These are phyloP conservation scores for Trichosporon asahii DNA, from an alignment of 1,284 basidiomycete genomes.

Conservation along the genomic window DNA sequence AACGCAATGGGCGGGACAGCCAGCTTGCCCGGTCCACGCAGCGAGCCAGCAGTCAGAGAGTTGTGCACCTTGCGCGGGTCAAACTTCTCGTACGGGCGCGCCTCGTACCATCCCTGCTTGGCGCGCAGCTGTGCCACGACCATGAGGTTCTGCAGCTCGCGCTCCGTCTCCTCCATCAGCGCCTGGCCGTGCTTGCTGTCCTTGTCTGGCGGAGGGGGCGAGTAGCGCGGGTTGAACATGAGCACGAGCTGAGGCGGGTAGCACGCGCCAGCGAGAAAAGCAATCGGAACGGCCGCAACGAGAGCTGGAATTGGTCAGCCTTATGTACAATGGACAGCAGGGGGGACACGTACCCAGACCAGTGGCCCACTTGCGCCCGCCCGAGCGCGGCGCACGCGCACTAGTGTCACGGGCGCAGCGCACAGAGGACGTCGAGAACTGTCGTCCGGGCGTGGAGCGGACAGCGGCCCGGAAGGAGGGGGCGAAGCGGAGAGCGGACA, in stretches of 20 bases:
- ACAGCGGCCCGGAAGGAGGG: background rate
- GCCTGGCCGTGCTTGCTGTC: conserved; percentile 62
- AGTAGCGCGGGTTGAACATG: conserved; percentile 67
- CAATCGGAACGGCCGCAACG: conserved; percentile 39
- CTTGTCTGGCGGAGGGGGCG: conserved; percentile 64
- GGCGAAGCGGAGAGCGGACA: conserved; percentile 3
- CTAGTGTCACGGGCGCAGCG: background rate
- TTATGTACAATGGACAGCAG: background rate
- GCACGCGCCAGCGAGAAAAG: conserved; percentile 57
- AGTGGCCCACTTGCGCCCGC: background rate
- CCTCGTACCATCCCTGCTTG: conserved; percentile 50
- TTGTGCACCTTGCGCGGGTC: conserved; percentile 67
- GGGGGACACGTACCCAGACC: background rate
- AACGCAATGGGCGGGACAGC: conserved; percentile 73
- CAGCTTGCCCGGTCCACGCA: conserved; percentile 79
- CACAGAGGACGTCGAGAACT: conserved; percentile 1
- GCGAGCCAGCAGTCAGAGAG: conserved; percentile 75
- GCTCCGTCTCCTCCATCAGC: conserved; percentile 64
- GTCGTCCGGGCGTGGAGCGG: background rate
- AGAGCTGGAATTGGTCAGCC: conserved; percentile 28
- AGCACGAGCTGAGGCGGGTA: conserved; percentile 63
- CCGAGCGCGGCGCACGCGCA: background rate
- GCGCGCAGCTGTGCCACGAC: conserved; percentile 58
- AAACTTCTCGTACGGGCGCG: conserved; percentile 62
- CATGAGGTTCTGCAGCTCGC: conserved; percentile 64